These are phyloP conservation scores for Sugiyamaella valdiviana DNA, from an alignment of 805 yeast genomes.

Conservation along the genomic window DNA sequence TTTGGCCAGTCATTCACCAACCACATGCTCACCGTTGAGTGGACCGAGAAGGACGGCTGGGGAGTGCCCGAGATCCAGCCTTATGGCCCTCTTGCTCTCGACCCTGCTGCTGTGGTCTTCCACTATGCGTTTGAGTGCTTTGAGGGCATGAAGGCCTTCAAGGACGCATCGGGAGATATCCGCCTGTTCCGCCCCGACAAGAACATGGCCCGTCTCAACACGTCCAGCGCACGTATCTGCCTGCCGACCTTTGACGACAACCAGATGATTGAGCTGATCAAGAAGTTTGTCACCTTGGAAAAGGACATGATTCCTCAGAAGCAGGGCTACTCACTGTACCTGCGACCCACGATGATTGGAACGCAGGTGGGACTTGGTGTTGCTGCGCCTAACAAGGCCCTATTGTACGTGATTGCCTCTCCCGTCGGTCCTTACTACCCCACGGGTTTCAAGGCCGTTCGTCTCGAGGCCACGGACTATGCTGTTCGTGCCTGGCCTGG, in stretches of 20 bases:
- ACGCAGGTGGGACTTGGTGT: constrained; percentile 88
- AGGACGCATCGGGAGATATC: constrained; percentile 48
- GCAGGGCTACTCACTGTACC: constrained; percentile 82
- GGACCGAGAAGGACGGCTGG: constrained; percentile 81
- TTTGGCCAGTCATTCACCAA: constrained; percentile 75
- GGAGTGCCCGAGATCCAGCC: constrained; percentile 82
- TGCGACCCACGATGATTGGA: constrained; percentile 94
- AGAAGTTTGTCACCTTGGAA: constrained; percentile 70
- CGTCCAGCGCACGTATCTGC: constrained; percentile 81
- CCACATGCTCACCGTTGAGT: constrained; percentile 83
- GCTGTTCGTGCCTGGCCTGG: constrained; percentile 99
- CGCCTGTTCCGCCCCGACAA: constrained; percentile 86
- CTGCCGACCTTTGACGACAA: constrained; percentile 80
- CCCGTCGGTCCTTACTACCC: constrained; percentile 97
- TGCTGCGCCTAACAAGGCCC: constrained; percentile 70
- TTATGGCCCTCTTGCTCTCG: constrained; percentile 65
- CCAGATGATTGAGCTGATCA: constrained; percentile 68
- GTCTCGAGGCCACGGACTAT: constrained; percentile 88
- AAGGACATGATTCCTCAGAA: constrained; percentile 74
- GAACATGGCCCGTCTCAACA: constrained; percentile 88
- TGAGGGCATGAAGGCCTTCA: constrained; percentile 94
- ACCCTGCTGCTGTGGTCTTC: constrained; percentile 85
- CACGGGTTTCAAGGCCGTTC: constrained; percentile 93
- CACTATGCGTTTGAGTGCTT: constrained; percentile 94
- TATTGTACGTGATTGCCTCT: constrained; percentile 79